Evolutionary conservation across 2,329 filamentous ascomycete genomes (phyloP).

Genomic region (Fusarium begoniae): DNA sequence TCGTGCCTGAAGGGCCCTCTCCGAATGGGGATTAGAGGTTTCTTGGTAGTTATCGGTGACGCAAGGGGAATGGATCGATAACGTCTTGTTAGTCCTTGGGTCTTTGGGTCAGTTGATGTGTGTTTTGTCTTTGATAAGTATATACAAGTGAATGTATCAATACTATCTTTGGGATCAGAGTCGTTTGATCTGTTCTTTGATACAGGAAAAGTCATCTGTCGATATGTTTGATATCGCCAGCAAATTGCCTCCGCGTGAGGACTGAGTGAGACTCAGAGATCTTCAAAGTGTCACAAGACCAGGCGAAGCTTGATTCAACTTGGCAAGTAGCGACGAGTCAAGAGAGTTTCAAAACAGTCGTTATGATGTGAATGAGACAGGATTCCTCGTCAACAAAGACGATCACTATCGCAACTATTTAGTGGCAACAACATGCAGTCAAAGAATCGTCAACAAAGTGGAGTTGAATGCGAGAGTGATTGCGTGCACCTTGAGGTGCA

Average conservation of each 20-base stretch:
- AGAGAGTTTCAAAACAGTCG: background rate
- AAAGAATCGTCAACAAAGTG: background rate
- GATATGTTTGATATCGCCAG: background rate
- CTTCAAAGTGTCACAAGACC: conserved; percentile 27
- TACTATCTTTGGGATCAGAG: background rate
- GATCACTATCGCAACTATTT: background rate
- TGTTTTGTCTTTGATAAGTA: background rate
- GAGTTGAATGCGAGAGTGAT: conserved; percentile 2
- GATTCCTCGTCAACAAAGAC: background rate
- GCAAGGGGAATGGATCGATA: conserved; percentile 24
- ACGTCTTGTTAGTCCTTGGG: conserved; percentile 9
- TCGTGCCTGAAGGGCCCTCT: conserved; percentile 16
- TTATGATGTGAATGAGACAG: background rate
- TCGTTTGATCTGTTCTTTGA: conserved; percentile 28
- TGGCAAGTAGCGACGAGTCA: background rate
- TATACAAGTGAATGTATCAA: background rate
- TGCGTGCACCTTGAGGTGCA: conserved; percentile 5
- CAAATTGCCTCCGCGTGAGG: conserved; percentile 11
- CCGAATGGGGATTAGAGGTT: conserved; percentile 31
- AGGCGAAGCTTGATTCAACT: background rate
- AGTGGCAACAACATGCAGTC: background rate
- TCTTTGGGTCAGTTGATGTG: conserved; percentile 27
- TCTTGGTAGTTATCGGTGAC: conserved; percentile 23
- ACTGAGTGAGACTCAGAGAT: background rate
- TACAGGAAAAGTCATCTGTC: conserved; percentile 14